Conservation (phyloP, 169 alveolate genomes). For the Plasmodium blacklocki region DNA sequence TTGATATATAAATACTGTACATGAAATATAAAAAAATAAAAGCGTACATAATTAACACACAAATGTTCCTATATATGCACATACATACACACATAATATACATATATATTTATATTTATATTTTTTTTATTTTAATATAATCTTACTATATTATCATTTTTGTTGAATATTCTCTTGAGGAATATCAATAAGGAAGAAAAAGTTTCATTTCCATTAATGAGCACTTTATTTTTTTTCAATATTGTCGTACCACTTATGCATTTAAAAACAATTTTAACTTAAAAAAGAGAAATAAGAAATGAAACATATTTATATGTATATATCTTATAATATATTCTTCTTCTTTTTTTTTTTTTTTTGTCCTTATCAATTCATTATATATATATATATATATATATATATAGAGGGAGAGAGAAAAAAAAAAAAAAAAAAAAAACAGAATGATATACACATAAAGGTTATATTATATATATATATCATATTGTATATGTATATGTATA, state of each 20-base stretch:
- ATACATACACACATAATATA: background rate
- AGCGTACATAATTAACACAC: background rate
- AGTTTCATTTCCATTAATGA: constrained; percentile 60
- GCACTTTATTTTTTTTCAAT: constrained; percentile 54
- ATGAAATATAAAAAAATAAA: background rate
- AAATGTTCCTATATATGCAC: background rate
- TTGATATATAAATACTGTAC: constrained; percentile 53
- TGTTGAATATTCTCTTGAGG: constrained; percentile 40
- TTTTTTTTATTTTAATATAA: background rate
- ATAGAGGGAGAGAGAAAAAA: background rate
- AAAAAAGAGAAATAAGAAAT: background rate
- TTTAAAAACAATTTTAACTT: constrained; percentile 50
- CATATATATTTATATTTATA: background rate
- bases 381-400: no score
- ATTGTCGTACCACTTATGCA: constrained; percentile 47
- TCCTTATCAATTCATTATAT: no score
- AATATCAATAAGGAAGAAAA: constrained; percentile 26
- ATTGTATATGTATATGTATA: no score
- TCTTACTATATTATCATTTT: constrained; percentile 58
- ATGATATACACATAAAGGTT: background rate
- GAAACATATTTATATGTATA: background rate
- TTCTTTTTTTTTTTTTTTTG: background rate
- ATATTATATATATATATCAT: no score
- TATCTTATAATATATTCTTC: background rate
- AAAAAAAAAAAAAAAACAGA: background rate